Percentiles rank a stretch among this genome's conserved stretches.
These are phyloP conservation scores for Lactarius hatsudake DNA, from an alignment of 768 basidiomycete genomes.

Conservation along the genomic window DNA sequence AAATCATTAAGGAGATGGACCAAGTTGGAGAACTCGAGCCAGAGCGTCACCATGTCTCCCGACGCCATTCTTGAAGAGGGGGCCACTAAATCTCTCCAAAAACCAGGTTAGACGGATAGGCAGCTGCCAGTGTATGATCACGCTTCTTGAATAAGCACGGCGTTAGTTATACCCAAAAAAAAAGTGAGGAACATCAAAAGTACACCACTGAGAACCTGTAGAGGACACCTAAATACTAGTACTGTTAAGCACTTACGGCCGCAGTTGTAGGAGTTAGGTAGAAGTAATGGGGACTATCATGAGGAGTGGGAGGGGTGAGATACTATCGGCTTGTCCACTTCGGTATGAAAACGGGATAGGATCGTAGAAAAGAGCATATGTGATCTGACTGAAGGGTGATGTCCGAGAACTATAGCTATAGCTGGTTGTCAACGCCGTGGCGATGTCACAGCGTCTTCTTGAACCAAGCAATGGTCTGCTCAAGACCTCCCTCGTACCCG, in stretches of 20 bases:
- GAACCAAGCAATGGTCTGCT: constrained; percentile 44
- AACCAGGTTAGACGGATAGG: no score
- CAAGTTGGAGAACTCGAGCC: not conserved
- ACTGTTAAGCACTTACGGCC: not conserved
- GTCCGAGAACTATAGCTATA: not conserved
- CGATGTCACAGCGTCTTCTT: constrained; percentile 36
- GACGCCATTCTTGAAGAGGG: not conserved
- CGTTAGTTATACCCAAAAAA: not conserved
- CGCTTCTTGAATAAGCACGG: not conserved
- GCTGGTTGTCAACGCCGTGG: not conserved
- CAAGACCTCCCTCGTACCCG: constrained; percentile 44
- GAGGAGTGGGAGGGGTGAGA: not conserved
- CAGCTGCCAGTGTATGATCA: not conserved
- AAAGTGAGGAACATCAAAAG: not conserved
- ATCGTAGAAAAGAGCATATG: not conserved
- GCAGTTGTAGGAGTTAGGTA: not conserved
- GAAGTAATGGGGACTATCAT: not conserved
- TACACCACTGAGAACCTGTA: not conserved
- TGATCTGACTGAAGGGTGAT: not conserved
- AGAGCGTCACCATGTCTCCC: not conserved
- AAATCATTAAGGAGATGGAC: not conserved
- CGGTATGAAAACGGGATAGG: not conserved
- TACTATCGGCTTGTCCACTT: not conserved
- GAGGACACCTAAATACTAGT: not conserved
- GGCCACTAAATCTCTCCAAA: no score